Evolutionary conservation across 2,329 filamentous ascomycete species (phyloP).

Genomic region (Aspergillus tamarii): DNA sequence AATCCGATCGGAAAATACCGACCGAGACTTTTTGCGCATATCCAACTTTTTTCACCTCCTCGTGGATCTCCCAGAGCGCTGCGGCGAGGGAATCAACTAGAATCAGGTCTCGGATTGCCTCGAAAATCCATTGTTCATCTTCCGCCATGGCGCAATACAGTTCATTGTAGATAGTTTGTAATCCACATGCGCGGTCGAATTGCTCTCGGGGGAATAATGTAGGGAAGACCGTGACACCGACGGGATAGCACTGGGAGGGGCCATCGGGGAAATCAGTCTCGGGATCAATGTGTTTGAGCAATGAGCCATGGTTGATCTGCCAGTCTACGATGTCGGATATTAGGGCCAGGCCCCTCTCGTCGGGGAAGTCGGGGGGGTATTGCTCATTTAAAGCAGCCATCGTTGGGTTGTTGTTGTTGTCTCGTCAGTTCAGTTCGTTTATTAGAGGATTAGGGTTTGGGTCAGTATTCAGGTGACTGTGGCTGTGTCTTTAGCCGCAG

Average conservation of each 20-base stretch:
- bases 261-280: constrained; percentile 32
- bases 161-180: constrained; percentile 65
- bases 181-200: constrained; percentile 52
- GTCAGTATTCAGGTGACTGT: not conserved
- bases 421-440: not conserved
- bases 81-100: constrained; percentile 38
- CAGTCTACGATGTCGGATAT: constrained; percentile 45
- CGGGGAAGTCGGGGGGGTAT: constrained; percentile 35
- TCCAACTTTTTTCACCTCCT: constrained; percentile 30
- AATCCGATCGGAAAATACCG: constrained; percentile 50
- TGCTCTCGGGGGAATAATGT: constrained; percentile 36
- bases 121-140: constrained; percentile 43
- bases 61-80: constrained; percentile 44
- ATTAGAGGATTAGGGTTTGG: not conserved
- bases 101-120: constrained; percentile 35
- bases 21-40: constrained; percentile 36
- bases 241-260: constrained; percentile 37
- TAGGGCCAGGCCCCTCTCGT: constrained; percentile 38
- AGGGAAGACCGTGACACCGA: constrained; percentile 41
- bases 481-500: not conserved
- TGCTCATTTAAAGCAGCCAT: not conserved
- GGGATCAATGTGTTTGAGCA: constrained; percentile 39
- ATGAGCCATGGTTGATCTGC: constrained; percentile 46
- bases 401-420: not conserved
- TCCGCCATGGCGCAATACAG: constrained; percentile 54